Base-by-base conservation (phyloP, 2,329 filamentous ascomycete species). In the Monosporascus cannonballus region DNA sequence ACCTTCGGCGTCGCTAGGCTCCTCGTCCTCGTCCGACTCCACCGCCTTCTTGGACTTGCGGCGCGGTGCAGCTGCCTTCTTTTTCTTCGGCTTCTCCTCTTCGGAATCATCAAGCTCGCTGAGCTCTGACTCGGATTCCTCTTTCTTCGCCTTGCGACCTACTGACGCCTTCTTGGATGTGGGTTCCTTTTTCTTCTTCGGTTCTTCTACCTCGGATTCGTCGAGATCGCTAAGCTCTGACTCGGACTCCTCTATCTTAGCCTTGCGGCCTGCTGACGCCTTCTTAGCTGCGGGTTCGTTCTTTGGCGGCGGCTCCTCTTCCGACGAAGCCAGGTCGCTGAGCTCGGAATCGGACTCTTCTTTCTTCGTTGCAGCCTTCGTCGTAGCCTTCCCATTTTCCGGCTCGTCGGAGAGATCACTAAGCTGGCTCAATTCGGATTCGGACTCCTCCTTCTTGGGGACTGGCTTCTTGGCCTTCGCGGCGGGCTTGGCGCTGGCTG, bases 151-250 rank as follows among this genome's bases (percentile, higher is more conserved):
- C 48, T 63, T 57, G 34, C 48, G 49, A 47, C 52, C 24, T 14
- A 57, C 20, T 11, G 54, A 42, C 2, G 50, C 25, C 22, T 56
- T 59, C 49, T 59, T 50, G 6, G 50, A 14, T 22, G 25, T 38
- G 9, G 54, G 49, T 14, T 41, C 45, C 24, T 54, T 56, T 27
- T 61, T 57, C 30, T 58, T 63, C 47, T 61, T 61, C 30, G 30
- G 30, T 64, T 60, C 52, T 36, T 70, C 63, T 39, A 63, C 64
- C 56, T 73, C 53, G 54, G 58, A 49, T 60, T 59, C 58, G 47
- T 56, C 49, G 46, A 62, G 42, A 17, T 58, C 57, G 49, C 56
- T 57, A n/a, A 59, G 37, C 42, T 61, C 57, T 15, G 60, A 62
- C n/a, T 58, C 57, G 1, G 53, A 45, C 15, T 57, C 56, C 50